Evolutionary conservation across 2,329 filamentous ascomycete species (phyloP).

Genomic region (Fusarium heterosporum): DNA sequence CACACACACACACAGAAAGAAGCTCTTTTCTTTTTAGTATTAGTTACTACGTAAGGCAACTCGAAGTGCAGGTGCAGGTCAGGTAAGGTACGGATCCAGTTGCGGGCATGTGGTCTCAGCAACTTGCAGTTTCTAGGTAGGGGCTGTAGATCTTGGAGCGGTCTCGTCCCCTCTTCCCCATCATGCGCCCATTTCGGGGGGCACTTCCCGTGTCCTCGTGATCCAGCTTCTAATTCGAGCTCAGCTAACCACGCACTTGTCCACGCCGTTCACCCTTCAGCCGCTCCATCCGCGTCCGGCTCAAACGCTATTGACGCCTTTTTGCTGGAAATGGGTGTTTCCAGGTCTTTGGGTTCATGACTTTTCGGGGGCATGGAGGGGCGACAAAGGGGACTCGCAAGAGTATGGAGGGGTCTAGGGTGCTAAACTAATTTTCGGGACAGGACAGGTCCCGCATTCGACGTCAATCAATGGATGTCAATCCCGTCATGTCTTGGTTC

Average conservation of each 20-base stretch:
- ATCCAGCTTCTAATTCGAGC: constrained; percentile 15
- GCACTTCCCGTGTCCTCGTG: constrained; percentile 31
- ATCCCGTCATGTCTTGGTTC: constrained; percentile 1
- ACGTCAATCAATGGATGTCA: constrained; percentile 7
- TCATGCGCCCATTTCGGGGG: constrained; percentile 35
- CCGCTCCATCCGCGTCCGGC: constrained; percentile 25
- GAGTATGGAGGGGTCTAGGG: not conserved
- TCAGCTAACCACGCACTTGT: constrained; percentile 9
- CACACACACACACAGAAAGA: constrained; percentile 20
- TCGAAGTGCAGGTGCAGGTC: constrained; percentile 1
- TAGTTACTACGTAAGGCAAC: constrained; percentile 6
- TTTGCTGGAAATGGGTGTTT: constrained; percentile 8
- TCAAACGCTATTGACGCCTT: constrained; percentile 28
- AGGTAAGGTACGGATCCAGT: constrained; percentile 3
- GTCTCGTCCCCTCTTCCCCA: constrained; percentile 35
- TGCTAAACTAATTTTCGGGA: not conserved
- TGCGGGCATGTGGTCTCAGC: constrained; percentile 18
- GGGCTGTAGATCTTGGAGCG: constrained; percentile 30
- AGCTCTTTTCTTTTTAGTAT: constrained; percentile 10
- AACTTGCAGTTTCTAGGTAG: constrained; percentile 3
- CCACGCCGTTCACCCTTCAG: constrained; percentile 13
- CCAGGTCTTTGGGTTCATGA: not conserved
- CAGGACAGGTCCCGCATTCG: constrained; percentile 16
- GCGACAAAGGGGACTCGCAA: too few species aligned
- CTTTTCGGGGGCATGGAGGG: not conserved